phyloP scores from a whole-genome alignment of 331 rosid species.

The Quercus tomentella region DNA sequence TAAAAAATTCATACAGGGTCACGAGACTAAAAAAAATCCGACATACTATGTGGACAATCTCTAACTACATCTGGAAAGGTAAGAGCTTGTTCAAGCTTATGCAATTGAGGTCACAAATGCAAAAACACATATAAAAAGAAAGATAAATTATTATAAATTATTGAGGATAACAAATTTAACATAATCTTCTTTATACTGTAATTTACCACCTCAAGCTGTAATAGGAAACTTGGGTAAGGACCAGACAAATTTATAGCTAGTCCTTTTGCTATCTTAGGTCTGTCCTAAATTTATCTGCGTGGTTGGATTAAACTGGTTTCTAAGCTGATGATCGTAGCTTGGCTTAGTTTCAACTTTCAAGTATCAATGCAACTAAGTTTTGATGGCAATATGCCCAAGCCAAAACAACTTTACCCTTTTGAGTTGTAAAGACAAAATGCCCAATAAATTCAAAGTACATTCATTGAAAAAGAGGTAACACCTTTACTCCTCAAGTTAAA shows the following conservation, averaged over 20 bases:
- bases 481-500: constrained; percentile 14
- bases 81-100: neutral
- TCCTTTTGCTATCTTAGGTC: neutral
- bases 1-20: neutral
- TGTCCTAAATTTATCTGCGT: constrained; percentile 2
- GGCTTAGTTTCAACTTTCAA: constrained; percentile 13
- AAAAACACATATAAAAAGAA: neutral
- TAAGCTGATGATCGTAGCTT: neutral
- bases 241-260: neutral
- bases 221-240: neutral
- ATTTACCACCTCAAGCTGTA: neutral
- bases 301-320: constrained; percentile 1
- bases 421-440: neutral
- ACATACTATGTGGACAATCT: neutral
- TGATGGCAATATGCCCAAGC: neutral
- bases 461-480: neutral
- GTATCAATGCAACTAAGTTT: neutral
- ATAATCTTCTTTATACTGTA: neutral
- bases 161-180: neutral
- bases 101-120: too few species aligned
- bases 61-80: neutral
- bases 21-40: neutral
- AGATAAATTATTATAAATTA: neutral
- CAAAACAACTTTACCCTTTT: neutral
- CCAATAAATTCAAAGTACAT: neutral